phyloP scores from a whole-genome alignment of 495 filamentous ascomycete species.

The Penicillium diatomitis region DNA sequence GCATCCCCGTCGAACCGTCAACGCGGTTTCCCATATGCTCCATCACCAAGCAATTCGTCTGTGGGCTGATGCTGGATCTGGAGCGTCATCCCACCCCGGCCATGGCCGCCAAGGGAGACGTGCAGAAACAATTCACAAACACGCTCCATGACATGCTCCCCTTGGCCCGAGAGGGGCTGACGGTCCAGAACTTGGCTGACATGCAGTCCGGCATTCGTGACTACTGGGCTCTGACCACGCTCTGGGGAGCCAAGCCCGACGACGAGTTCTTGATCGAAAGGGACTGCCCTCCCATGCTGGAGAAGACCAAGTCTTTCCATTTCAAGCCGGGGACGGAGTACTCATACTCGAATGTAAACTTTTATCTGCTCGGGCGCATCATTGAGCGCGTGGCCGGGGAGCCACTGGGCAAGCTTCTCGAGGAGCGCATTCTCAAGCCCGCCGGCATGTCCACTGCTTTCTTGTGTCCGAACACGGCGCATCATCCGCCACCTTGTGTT shows the following conservation, averaged over 20 bases:
- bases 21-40: slow-evolving; percentile 27
- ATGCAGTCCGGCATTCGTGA: slow-evolving; percentile 29
- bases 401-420: slow-evolving; percentile 16
- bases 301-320: slow-evolving; percentile 19
- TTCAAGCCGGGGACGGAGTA: slow-evolving; percentile 24
- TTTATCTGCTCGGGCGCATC: slow-evolving; percentile 19
- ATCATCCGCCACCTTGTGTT: slow-evolving; percentile 20
- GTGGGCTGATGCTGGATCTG: slow-evolving; percentile 20
- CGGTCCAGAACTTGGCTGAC: slow-evolving; percentile 17
- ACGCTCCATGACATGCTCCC: slow-evolving; percentile 13
- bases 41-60: slow-evolving; percentile 28
- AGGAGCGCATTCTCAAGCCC: slow-evolving; percentile 17
- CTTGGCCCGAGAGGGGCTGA: slow-evolving; percentile 13
- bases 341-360: slow-evolving; percentile 28
- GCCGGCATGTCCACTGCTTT: slow-evolving; percentile 24
- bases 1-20: slow-evolving; percentile 13
- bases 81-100: slow-evolving; percentile 15
- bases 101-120: slow-evolving; percentile 12
- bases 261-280: slow-evolving; percentile 17
- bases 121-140: slow-evolving; percentile 11
- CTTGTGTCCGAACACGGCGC: slow-evolving; percentile 18
- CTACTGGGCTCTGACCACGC: slow-evolving; percentile 28
- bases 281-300: slow-evolving; percentile 12
- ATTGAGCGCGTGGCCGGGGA: slow-evolving; percentile 19
- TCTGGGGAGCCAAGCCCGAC: slow-evolving; percentile 24